Conservation (phyloP, 306 rosid genomes). For the Pueraria montana region DNA sequence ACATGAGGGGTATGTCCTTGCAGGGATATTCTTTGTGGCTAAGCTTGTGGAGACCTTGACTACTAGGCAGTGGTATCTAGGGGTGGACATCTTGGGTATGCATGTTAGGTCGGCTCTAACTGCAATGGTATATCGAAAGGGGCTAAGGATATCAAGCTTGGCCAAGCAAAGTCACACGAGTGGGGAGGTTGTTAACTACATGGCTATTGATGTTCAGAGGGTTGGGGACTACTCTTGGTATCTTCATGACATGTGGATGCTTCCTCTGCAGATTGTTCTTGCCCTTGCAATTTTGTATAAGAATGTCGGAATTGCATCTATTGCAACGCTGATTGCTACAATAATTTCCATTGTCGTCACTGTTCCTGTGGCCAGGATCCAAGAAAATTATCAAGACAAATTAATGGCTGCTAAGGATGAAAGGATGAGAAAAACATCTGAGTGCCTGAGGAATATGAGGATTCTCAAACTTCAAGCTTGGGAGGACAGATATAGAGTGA, state of each 20-base stretch:
- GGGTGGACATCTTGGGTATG: conserved; percentile 99
- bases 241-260: conserved; percentile 99
- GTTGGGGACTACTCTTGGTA: conserved; percentile 98
- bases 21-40: conserved; percentile 85
- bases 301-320: conserved; percentile 94
- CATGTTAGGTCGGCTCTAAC: conserved; percentile 96
- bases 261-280: conserved; percentile 91
- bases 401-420: conserved; percentile 99
- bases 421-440: conserved; percentile 97
- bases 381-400: conserved; percentile 94
- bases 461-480: conserved; percentile 98
- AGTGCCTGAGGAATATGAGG: conserved; percentile 96
- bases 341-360: conserved; percentile 89
- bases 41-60: conserved; percentile 95
- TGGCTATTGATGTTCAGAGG: conserved; percentile 99
- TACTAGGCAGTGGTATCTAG: conserved; percentile 96
- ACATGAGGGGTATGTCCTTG: conserved; percentile 91
- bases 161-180: conserved; percentile 97
- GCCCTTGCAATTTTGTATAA: conserved; percentile 96
- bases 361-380: conserved; percentile 84
- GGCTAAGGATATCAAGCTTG: conserved; percentile 89
- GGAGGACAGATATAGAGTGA: conserved; percentile 86
- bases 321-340: conserved; percentile 93
- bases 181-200: conserved; percentile 96
- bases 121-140: conserved; percentile 93